Conservation (phyloP, 148 eudicot species). For the Rhododendron ferrugineum region DNA sequence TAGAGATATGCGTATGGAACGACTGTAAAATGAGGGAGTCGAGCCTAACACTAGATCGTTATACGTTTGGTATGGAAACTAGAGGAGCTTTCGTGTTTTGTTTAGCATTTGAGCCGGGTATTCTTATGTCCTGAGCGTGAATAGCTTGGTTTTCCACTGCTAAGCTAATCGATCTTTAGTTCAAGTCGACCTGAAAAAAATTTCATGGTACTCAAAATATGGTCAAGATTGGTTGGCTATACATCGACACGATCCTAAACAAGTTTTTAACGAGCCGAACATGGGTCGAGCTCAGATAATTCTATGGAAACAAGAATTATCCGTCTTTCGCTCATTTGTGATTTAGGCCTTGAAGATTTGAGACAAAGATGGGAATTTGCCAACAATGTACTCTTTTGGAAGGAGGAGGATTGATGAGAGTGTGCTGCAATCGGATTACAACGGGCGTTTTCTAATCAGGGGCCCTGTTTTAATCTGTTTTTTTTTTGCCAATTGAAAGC, state of each 20-base stretch:
- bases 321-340: background rate
- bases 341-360: too few species aligned
- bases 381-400: background rate
- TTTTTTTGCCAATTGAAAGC: background rate
- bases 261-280: background rate
- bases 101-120: too few species aligned
- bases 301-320: background rate
- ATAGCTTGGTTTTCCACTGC: background rate
- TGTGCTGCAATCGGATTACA: background rate
- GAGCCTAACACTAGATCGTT: background rate
- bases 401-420: background rate
- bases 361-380: background rate
- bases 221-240: background rate
- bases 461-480: background rate
- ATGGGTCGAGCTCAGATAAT: background rate
- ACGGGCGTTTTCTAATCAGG: background rate
- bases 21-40: background rate
- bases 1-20: background rate
- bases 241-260: background rate
- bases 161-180: background rate
- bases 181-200: background rate
- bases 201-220: background rate
- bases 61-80: too few species aligned
- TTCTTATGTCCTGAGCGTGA: background rate
- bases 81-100: too few species aligned